Conservation (phyloP, 2,329 filamentous ascomycete species). For the Rhytidhysteron rufulum region DNA sequence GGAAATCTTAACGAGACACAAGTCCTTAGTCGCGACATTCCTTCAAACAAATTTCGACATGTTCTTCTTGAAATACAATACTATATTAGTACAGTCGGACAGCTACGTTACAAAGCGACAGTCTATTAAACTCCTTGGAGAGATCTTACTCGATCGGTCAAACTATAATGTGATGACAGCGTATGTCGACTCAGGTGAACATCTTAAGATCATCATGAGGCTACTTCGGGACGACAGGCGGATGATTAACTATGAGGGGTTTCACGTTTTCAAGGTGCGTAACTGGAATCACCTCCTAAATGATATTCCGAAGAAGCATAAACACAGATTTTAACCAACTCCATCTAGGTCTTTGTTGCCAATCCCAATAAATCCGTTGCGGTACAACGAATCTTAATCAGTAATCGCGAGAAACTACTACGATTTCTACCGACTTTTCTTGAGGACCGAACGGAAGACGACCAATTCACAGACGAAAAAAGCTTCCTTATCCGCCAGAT, state of each 20-base stretch:
- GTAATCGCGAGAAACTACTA: slow-evolving; percentile 89
- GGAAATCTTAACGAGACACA: slow-evolving; percentile 94
- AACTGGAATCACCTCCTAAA: no score
- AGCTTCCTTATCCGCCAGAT: slow-evolving; percentile 97
- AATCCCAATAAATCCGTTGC: slow-evolving; percentile 98
- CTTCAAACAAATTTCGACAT: slow-evolving; percentile 84
- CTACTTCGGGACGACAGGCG: slow-evolving; percentile 90
- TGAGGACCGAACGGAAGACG: slow-evolving; percentile 92
- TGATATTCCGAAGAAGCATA: not conserved
- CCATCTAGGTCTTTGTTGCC: slow-evolving; percentile 77
- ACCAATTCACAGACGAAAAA: slow-evolving; percentile 97
- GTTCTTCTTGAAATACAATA: slow-evolving; percentile 91
- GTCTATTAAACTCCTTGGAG: slow-evolving; percentile 93
- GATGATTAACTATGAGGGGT: slow-evolving; percentile 99
- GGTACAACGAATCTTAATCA: slow-evolving; percentile 91
- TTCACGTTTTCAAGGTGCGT: slow-evolving; percentile 89
- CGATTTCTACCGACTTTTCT: slow-evolving; percentile 88
- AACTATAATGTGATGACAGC: slow-evolving; percentile 98
- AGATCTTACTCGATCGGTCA: slow-evolving; percentile 88
- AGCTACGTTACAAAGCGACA: slow-evolving; percentile 98
- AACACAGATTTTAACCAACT: slow-evolving; percentile 9
- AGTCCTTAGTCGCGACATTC: slow-evolving; percentile 83
- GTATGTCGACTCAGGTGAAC: slow-evolving; percentile 91
- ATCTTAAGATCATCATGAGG: slow-evolving; percentile 98
- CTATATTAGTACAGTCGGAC: slow-evolving; percentile 80